phyloP scores from a whole-genome alignment of 352 stramenopile species.

The Bremia lactucae region DNA sequence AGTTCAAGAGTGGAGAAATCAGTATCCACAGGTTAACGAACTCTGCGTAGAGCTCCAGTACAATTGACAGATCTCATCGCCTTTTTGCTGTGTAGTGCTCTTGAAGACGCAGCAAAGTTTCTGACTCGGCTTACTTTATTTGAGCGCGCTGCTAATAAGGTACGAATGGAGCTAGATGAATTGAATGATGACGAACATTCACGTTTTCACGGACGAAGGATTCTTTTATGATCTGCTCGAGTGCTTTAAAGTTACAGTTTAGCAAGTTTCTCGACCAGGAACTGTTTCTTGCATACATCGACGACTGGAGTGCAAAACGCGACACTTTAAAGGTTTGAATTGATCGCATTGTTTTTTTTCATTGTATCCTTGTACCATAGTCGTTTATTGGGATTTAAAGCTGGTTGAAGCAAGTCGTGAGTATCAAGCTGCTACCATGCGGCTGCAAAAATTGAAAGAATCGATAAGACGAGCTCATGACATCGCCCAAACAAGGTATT shows the following conservation, averaged over 20 bases:
- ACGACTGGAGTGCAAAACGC: constrained; percentile 32
- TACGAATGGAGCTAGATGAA: constrained; percentile 2
- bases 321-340: constrained; percentile 18
- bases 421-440: constrained; percentile 8
- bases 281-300: constrained; percentile 42
- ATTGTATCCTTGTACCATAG: not conserved
- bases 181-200: not conserved
- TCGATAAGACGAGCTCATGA: constrained; percentile 13
- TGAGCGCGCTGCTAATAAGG: constrained; percentile 38
- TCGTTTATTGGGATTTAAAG: constrained; percentile 2
- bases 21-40: constrained; percentile 19
- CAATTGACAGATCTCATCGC: no score
- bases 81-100: constrained; percentile 18
- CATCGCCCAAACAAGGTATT: constrained; percentile 12
- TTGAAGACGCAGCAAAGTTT: constrained; percentile 21
- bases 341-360: not conserved
- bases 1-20: constrained; percentile 18
- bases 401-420: constrained; percentile 9
- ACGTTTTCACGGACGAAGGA: constrained; percentile 20
- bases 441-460: constrained; percentile 11
- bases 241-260: constrained; percentile 51
- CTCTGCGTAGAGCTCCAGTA: not conserved
- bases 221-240: constrained; percentile 41
- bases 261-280: constrained; percentile 39
- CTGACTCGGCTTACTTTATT: constrained; percentile 31